A percentile compares a stretch with the other conserved stretches of the same genome.
phyloP scores from a whole-genome alignment of 2,329 filamentous ascomycete genomes.

The Fusarium siculi region DNA sequence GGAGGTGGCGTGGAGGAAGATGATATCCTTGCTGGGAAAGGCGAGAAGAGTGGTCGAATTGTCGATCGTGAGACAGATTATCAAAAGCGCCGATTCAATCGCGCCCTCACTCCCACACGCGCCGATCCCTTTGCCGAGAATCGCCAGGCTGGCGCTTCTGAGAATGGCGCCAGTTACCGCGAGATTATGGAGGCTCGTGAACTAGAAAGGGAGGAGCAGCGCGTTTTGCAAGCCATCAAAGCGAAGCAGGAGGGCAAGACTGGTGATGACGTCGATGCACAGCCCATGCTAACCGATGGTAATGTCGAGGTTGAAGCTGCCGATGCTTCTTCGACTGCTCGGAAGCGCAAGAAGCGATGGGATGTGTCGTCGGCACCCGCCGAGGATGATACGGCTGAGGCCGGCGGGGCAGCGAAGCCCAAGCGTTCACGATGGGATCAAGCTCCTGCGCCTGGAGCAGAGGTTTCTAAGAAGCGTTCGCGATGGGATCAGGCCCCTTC shows the following conservation, averaged over 20 bases:
- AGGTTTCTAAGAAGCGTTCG: constrained; percentile 78
- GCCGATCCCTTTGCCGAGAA: constrained; percentile 87
- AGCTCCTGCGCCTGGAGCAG: constrained; percentile 68
- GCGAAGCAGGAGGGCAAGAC: constrained; percentile 71
- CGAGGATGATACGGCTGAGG: constrained; percentile 61
- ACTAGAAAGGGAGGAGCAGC: constrained; percentile 91
- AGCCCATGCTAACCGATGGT: constrained; percentile 78
- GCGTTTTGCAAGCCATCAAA: constrained; percentile 82
- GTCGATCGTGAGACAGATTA: constrained; percentile 95
- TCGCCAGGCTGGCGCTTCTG: constrained; percentile 71
- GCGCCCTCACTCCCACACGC: constrained; percentile 84
- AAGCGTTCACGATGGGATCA: constrained; percentile 92
- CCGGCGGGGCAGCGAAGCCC: constrained; percentile 65
- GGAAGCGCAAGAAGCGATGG: constrained; percentile 96
- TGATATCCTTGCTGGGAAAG: constrained; percentile 83
- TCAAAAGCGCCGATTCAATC: constrained; percentile 93
- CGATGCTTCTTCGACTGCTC: constrained; percentile 68
- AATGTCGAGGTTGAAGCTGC: constrained; percentile 76
- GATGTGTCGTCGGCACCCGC: constrained; percentile 75
- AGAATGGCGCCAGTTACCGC: constrained; percentile 83
- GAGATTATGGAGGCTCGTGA: constrained; percentile 93
- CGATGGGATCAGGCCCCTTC: constrained; percentile 93
- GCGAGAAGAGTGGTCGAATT: constrained; percentile 91
- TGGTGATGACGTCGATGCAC: constrained; percentile 72
- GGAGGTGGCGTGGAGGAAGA: constrained; percentile 90